phyloP scores from a whole-genome alignment of 768 basidiomycete species.

The Imleria badia region DNA sequence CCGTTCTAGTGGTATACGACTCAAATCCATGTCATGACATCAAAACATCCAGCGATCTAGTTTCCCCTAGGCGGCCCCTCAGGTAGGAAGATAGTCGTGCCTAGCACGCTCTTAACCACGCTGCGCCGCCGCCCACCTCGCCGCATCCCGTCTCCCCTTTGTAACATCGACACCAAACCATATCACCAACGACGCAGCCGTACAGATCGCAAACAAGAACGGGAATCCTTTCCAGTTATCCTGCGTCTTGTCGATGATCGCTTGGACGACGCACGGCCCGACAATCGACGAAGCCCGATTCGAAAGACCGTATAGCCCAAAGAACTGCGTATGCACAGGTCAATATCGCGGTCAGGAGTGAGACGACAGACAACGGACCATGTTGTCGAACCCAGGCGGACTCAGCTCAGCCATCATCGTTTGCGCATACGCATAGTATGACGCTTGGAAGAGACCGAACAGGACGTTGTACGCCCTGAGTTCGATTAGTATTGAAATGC shows the following conservation, averaged over 20 bases:
- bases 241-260: constrained; percentile 69
- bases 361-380: constrained; percentile 36
- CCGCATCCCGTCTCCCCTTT: constrained; percentile 63
- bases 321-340: constrained; percentile 52
- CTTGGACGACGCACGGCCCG: constrained; percentile 83
- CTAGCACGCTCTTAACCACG: constrained; percentile 7
- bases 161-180: constrained; percentile 72
- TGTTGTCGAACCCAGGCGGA: constrained; percentile 86
- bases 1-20: too few relatives aligned
- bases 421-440: constrained; percentile 84
- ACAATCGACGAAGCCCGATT: constrained; percentile 87
- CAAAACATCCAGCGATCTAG: too few relatives aligned
- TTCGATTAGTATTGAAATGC: not conserved
- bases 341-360: not conserved
- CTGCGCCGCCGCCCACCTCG: constrained; percentile 48
- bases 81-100: too few relatives aligned
- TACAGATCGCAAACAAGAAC: constrained; percentile 75
- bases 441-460: constrained; percentile 81
- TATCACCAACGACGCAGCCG: constrained; percentile 64
- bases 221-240: constrained; percentile 85
- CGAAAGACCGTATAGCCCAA: constrained; percentile 82
- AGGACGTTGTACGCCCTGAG: constrained; percentile 75
- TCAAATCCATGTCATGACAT: too few relatives aligned
- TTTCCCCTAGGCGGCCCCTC: too few relatives aligned
- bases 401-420: constrained; percentile 90